Conservation (phyloP, 352 stramenopile genomes). For the Phytophthora sp. region DNA sequence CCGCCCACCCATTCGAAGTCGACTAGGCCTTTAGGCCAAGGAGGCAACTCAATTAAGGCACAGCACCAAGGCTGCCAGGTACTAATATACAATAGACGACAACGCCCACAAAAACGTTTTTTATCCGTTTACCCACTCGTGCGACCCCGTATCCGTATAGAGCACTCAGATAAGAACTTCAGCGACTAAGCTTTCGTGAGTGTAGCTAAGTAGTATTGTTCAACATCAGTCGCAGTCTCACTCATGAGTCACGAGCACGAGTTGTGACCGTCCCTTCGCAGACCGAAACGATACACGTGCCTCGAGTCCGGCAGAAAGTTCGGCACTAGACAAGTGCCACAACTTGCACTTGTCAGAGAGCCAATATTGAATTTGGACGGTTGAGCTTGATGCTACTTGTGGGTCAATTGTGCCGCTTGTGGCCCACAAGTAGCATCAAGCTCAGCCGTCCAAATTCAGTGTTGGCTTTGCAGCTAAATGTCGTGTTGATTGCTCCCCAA, state of each 20-base stretch:
- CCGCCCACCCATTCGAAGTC: slow-evolving; percentile 20
- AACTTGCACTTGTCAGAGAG: no score
- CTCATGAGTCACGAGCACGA: no score
- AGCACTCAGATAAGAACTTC: neutral
- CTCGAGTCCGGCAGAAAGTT: slow-evolving; percentile 13
- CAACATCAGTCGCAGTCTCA: neutral
- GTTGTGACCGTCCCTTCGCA: slow-evolving; percentile 9
- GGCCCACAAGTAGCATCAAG: no score
- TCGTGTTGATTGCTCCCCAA: neutral
- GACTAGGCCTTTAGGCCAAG: slow-evolving; percentile 19
- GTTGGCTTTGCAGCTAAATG: no score
- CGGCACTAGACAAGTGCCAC: neutral
- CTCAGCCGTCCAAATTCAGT: no score
- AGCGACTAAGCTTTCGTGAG: slow-evolving; percentile 13
- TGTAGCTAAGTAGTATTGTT: no score
- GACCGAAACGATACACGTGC: slow-evolving; percentile 20
- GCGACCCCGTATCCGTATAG: neutral
- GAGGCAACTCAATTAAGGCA: slow-evolving; percentile 20
- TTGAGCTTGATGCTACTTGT: no score
- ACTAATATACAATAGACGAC: slow-evolving; percentile 42
- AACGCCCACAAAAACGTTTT: slow-evolving; percentile 5
- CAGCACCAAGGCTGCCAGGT: slow-evolving; percentile 28
- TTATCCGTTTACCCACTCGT: neutral
- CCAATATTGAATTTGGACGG: no score
- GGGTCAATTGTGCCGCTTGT: no score